Evolutionary conservation across 305 asterid species (phyloP).

Genomic region (Fraxinus albicans): DNA sequence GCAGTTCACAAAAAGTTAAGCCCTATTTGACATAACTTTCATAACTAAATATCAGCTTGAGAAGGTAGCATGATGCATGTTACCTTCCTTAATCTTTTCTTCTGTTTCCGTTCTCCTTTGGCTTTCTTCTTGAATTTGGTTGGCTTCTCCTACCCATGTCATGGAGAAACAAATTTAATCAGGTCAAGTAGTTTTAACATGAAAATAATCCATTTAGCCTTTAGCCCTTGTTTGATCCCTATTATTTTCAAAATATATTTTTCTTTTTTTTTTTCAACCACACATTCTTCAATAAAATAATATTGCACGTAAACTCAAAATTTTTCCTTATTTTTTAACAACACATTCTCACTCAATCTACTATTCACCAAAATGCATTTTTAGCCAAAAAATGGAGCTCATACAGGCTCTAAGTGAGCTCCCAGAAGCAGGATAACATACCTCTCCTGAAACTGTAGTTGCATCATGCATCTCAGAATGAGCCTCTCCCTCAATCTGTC

Average conservation of each 20-base stretch:
- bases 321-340: too few relatives aligned
- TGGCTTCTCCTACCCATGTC: constrained; percentile 30
- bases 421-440: constrained; percentile 28
- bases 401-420: not conserved
- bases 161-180: constrained; percentile 4
- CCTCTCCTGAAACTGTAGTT: constrained; percentile 38
- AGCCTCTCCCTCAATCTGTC: constrained; percentile 60
- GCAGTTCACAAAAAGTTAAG: constrained; percentile 20
- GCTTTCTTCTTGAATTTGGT: constrained; percentile 38
- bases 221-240: not conserved
- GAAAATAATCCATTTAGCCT: constrained; percentile 12
- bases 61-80: not conserved
- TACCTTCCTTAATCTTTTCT: constrained; percentile 57
- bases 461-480: constrained; percentile 32
- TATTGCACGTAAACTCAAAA: not conserved
- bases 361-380: not conserved
- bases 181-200: constrained; percentile 12
- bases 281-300: not conserved
- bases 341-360: not conserved
- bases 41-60: not conserved
- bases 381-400: not conserved
- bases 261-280: not conserved
- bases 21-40: not conserved
- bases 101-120: constrained; percentile 44
- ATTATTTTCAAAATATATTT: too few relatives aligned